Conservation (phyloP, 345 rosid genomes). For the Gynandropsis gynandra region DNA sequence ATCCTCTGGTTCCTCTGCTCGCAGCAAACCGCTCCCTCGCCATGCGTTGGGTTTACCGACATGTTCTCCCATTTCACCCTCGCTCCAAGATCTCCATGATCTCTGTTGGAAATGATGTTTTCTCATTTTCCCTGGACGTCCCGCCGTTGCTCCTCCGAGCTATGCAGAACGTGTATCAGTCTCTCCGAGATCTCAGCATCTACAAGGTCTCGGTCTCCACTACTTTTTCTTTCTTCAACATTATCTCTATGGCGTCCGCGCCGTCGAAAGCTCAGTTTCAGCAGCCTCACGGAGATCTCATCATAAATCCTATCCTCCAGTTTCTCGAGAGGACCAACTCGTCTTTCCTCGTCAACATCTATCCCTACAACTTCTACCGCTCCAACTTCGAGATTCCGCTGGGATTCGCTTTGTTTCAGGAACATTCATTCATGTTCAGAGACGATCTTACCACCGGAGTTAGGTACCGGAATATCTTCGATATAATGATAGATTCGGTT, state of each 20-base stretch:
- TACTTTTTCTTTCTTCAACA: slow-evolving; percentile 72
- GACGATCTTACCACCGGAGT: slow-evolving; percentile 75
- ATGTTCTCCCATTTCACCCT: slow-evolving; percentile 77
- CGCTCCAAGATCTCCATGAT: slow-evolving; percentile 64
- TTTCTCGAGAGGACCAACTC: slow-evolving; percentile 67
- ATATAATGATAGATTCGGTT: slow-evolving; percentile 88
- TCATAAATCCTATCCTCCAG: slow-evolving; percentile 61
- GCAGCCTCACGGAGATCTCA: slow-evolving; percentile 48
- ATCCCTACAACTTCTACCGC: slow-evolving; percentile 74
- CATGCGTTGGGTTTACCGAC: slow-evolving; percentile 57
- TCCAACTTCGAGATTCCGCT: slow-evolving; percentile 60
- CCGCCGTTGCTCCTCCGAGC: slow-evolving; percentile 59
- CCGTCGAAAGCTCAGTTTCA: slow-evolving; percentile 71
- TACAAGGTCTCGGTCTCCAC: slow-evolving; percentile 57
- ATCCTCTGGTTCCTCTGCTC: slow-evolving; percentile 49
- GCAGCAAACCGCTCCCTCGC: slow-evolving; percentile 78
- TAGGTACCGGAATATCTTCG: slow-evolving; percentile 73
- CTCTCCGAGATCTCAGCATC: slow-evolving; percentile 62
- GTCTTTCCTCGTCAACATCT: slow-evolving; percentile 66
- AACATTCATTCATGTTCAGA: slow-evolving; percentile 62
- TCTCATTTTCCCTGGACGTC: slow-evolving; percentile 36
- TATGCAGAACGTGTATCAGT: slow-evolving; percentile 46
- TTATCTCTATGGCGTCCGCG: slow-evolving; percentile 63
- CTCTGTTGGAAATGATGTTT: slow-evolving; percentile 70
- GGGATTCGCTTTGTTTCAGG: slow-evolving; percentile 81